Conservation (phyloP, 2,329 filamentous ascomycete genomes). For the Alternaria burnsii region DNA sequence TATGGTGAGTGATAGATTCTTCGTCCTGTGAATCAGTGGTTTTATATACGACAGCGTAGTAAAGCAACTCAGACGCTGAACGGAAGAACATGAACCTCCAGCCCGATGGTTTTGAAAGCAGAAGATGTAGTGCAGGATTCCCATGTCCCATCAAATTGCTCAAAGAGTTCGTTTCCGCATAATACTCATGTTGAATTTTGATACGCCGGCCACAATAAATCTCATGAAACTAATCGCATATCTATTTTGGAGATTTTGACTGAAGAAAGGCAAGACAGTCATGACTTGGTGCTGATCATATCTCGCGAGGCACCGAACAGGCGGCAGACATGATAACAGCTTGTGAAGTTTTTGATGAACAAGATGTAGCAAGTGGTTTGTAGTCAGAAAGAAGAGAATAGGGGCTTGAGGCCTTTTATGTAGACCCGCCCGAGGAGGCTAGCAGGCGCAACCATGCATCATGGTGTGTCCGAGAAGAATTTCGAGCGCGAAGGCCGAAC, state of each 20-base stretch:
- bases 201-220: background rate
- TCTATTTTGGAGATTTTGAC: too few species aligned
- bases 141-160: background rate
- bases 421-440: background rate
- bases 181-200: rapidly evolving
- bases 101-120: background rate
- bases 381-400: background rate
- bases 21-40: too few species aligned
- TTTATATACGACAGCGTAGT: too few species aligned
- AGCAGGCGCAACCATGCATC: background rate
- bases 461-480: too few species aligned
- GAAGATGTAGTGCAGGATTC: background rate
- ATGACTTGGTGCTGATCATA: too few species aligned
- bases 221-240: too few species aligned
- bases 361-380: too few species aligned
- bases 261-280: too few species aligned
- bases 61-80: background rate
- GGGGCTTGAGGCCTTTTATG: background rate
- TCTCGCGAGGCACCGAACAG: too few species aligned
- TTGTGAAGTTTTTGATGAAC: too few species aligned
- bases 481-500: background rate
- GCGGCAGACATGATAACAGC: too few species aligned
- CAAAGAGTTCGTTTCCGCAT: background rate
- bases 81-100: background rate
- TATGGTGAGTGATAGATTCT: too few species aligned